Percentiles rank a stretch among this genome's conserved stretches.
Conservation (phyloP, 2,329 filamentous ascomycete species). For the Lasiodiplodia sp. region DNA sequence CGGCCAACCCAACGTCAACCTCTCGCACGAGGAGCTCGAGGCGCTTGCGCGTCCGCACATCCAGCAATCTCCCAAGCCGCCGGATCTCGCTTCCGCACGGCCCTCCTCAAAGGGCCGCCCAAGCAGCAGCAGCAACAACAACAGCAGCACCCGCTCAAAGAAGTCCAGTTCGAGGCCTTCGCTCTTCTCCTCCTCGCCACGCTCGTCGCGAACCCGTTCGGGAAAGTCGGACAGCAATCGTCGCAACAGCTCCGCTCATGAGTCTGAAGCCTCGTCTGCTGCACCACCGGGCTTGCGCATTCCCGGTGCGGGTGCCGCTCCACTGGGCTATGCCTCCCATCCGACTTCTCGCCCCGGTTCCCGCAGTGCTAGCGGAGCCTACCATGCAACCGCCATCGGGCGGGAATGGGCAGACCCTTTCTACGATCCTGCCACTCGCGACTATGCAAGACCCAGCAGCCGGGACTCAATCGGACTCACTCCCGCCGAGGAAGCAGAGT, state of each 20-base stretch:
- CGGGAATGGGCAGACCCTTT: conserved; percentile 9
- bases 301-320: conserved; percentile 54
- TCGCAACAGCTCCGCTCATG: conserved; percentile 35
- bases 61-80: conserved; percentile 35
- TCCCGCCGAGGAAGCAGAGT: conserved; percentile 36
- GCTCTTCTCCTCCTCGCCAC: conserved; percentile 37
- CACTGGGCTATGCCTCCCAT: conserved; percentile 39
- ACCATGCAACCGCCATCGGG: background rate
- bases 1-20: conserved; percentile 79
- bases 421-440: conserved; percentile 12
- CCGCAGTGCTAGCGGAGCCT: conserved; percentile 42
- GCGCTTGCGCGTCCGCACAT: conserved; percentile 53
- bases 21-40: conserved; percentile 80
- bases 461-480: conserved; percentile 43
- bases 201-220: conserved; percentile 36
- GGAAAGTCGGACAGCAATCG: conserved; percentile 42
- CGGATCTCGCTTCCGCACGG: conserved; percentile 41
- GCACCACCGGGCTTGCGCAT: conserved; percentile 56
- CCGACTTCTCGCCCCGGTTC: conserved; percentile 53
- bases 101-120: conserved; percentile 41
- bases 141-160: conserved; percentile 46
- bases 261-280: conserved; percentile 33
- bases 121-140: conserved; percentile 40
- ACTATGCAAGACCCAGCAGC: conserved; percentile 43
- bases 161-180: conserved; percentile 40